Evolutionary conservation across 1,139 yeast species (phyloP).

Genomic region (Debaryomyces psychrophilus): DNA sequence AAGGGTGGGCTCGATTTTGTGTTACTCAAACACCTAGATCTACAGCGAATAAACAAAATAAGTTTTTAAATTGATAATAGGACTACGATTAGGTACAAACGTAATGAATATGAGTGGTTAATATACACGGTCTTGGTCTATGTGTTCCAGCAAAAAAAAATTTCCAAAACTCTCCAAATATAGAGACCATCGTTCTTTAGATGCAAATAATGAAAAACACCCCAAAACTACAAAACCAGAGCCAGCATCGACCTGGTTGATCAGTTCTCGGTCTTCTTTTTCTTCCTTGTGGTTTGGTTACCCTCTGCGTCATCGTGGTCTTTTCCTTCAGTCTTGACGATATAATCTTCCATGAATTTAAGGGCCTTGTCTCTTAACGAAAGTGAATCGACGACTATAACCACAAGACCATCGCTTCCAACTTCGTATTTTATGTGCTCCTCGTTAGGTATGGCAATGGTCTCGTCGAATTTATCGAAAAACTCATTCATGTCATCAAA

Average conservation of each 20-base stretch:
- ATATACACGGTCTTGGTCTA: constrained; percentile 1
- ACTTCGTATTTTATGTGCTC: constrained; percentile 70
- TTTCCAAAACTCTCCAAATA: neutral
- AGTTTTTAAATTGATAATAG: neutral
- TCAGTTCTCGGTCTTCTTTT: neutral
- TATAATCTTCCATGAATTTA: constrained; percentile 41
- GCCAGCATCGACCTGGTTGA: neutral
- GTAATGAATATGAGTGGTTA: neutral
- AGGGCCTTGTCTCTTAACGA: constrained; percentile 36
- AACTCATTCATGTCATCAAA: constrained; percentile 57
- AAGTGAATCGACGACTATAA: constrained; percentile 52
- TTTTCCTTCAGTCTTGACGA: constrained; percentile 15
- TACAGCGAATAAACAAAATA: neutral
- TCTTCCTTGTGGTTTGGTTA: constrained; percentile 9
- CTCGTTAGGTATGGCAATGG: constrained; percentile 66
- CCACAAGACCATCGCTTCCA: constrained; percentile 71
- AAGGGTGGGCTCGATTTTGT: constrained; percentile 11
- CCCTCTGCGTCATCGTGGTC: constrained; percentile 15
- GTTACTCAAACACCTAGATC: constrained; percentile 1
- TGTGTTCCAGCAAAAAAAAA: neutral
- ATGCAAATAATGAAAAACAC: neutral
- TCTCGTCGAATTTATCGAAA: constrained; percentile 64
- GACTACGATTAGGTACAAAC: constrained; percentile 9
- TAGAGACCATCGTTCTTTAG: neutral
- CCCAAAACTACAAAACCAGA: neutral